Conservation (phyloP, 148 eudicot species). For the Rhododendron mucronatum region DNA sequence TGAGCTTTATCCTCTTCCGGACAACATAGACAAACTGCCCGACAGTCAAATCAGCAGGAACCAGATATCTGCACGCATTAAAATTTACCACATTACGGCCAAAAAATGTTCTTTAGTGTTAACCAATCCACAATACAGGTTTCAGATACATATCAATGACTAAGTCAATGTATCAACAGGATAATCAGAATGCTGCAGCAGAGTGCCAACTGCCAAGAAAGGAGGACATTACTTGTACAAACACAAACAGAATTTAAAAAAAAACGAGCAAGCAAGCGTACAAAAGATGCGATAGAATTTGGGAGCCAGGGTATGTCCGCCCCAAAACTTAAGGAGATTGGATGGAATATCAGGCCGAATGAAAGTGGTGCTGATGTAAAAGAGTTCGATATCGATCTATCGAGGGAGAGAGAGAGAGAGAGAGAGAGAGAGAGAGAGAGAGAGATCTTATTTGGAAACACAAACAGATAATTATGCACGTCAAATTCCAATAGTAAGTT, state of each 20-base stretch:
- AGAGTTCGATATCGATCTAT: no score
- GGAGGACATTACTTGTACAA: not conserved
- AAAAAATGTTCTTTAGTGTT: not conserved
- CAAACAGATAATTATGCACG: not conserved
- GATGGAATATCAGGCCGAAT: no score
- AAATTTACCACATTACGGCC: not conserved
- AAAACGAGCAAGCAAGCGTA: not conserved
- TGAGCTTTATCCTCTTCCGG: slow-evolving; percentile 88
- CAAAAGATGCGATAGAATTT: not conserved
- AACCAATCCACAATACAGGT: not conserved
- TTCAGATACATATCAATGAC: not conserved
- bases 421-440: not conserved
- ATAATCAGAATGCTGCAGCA: not conserved
- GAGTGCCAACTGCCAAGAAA: not conserved
- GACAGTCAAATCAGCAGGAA: slow-evolving; percentile 92
- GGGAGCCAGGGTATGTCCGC: not conserved
- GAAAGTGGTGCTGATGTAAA: not conserved
- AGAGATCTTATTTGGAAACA: slow-evolving; percentile 5
- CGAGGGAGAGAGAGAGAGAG: not conserved
- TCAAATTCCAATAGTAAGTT: not conserved
- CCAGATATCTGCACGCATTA: slow-evolving; percentile 49
- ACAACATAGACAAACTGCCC: slow-evolving; percentile 97
- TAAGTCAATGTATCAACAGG: not conserved
- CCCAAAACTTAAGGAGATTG: not conserved
- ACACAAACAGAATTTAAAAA: not conserved